phyloP scores from a whole-genome alignment of 2,329 filamentous ascomycete species.

The Gnomoniopsis sp. region DNA sequence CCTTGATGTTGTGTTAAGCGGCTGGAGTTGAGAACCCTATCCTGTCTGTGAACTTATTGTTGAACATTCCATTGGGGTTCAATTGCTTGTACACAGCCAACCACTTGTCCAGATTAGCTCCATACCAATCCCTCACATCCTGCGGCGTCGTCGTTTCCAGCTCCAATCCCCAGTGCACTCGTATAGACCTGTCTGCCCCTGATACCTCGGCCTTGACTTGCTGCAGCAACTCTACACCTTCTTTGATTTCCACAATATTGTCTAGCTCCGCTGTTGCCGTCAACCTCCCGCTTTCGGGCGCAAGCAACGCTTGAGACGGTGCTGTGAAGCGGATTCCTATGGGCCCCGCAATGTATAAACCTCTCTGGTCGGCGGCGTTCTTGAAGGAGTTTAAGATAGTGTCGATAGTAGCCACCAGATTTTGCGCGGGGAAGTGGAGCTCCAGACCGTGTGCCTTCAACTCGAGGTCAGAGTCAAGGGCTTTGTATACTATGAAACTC shows the following conservation, averaged over 20 bases:
- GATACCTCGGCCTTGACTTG: conserved; percentile 23
- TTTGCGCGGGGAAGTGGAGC: conserved; percentile 21
- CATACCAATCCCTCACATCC: conserved; percentile 24
- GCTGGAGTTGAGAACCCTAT: conserved; percentile 6
- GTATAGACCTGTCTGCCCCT: conserved; percentile 11
- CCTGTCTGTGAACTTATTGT: conserved; percentile 25
- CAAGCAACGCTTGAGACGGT: conserved; percentile 22
- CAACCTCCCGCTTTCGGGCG: conserved; percentile 22
- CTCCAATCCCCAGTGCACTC: conserved; percentile 26
- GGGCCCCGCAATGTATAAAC: conserved; percentile 24
- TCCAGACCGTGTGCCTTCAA: conserved; percentile 19
- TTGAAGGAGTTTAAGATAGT: conserved; percentile 19
- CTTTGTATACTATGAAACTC: conserved; percentile 23
- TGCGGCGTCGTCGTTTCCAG: conserved; percentile 20
- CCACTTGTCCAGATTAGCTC: conserved; percentile 20
- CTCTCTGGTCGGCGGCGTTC: conserved; percentile 17
- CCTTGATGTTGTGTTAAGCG: too few species aligned
- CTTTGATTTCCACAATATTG: conserved; percentile 22
- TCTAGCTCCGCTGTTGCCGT: conserved; percentile 24
- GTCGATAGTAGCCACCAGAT: conserved; percentile 22
- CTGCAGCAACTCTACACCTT: conserved; percentile 16
- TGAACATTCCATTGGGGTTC: conserved; percentile 26
- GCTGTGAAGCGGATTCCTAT: conserved; percentile 23
- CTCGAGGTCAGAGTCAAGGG: conserved; percentile 23
- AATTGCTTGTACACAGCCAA: conserved; percentile 20